Evolutionary conservation across 2,329 filamentous ascomycete genomes (phyloP).

Genomic region (Emergomyces pasteurianus): DNA sequence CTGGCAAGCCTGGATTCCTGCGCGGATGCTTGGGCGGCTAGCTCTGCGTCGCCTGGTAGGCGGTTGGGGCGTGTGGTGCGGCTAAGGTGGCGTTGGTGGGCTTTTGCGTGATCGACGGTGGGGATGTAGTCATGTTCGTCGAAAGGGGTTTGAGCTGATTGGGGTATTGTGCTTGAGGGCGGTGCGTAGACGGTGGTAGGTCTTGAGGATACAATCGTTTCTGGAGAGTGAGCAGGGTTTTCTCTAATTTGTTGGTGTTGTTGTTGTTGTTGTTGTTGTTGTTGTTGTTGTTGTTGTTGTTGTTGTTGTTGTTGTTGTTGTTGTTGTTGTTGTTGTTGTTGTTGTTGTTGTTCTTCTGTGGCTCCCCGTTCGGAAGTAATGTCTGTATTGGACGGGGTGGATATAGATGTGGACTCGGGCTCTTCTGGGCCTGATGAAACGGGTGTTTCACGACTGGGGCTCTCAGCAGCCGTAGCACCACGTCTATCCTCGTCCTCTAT

Average conservation of each 20-base stretch:
- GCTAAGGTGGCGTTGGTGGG: constrained; percentile 66
- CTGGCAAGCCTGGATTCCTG: constrained; percentile 54
- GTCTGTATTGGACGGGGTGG: constrained; percentile 7
- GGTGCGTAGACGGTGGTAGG: constrained; percentile 63
- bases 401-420: constrained; percentile 6
- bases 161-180: constrained; percentile 60
- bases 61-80: constrained; percentile 64
- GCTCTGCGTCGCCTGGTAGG: constrained; percentile 70
- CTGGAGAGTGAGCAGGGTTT: constrained; percentile 4
- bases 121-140: constrained; percentile 70
- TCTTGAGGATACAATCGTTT: constrained; percentile 31
- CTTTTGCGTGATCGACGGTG: constrained; percentile 71
- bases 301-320: constrained; percentile 1
- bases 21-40: constrained; percentile 56
- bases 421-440: constrained; percentile 7
- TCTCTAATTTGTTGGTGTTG: constrained; percentile 6
- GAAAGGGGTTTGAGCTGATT: constrained; percentile 55
- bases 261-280: neutral
- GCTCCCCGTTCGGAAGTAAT: neutral
- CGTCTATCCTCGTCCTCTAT: constrained; percentile 21
- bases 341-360: constrained; percentile 5
- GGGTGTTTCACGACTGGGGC: neutral
- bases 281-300: constrained; percentile 9
- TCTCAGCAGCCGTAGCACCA: constrained; percentile 5
- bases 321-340: constrained; percentile 1